Evolutionary conservation across 2,329 filamentous ascomycete genomes (phyloP).

Genomic region (Botryosphaeria dothidea): DNA sequence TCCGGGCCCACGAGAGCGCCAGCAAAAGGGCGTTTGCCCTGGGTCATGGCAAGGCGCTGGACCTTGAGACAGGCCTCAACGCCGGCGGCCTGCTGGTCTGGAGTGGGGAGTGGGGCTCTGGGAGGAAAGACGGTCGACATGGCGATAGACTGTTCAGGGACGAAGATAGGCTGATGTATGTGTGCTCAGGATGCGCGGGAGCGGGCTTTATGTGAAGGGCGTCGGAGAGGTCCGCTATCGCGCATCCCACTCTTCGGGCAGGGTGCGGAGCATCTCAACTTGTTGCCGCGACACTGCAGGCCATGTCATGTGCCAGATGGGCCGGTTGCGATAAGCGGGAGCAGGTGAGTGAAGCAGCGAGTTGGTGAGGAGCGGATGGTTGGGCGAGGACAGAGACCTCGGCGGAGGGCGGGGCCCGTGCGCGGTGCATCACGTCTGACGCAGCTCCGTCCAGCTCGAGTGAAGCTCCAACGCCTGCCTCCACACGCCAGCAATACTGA

Average conservation of each 20-base stretch:
- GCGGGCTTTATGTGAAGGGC: background rate
- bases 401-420: background rate
- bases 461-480: background rate
- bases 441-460: background rate
- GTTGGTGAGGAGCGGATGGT: no score
- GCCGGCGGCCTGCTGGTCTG: constrained; percentile 17
- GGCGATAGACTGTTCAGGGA: background rate
- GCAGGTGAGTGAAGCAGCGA: no score
- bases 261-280: background rate
- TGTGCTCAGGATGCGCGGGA: background rate
- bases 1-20: constrained; percentile 52
- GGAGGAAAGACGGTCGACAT: constrained; percentile 4
- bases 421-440: background rate
- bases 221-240: constrained; percentile 4
- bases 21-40: constrained; percentile 53
- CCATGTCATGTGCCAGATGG: no score
- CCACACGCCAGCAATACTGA: background rate
- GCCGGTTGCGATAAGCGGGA: no score
- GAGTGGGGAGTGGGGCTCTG: background rate
- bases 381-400: no score
- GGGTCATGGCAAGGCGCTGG: constrained; percentile 46
- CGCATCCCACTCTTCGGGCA: constrained; percentile 7
- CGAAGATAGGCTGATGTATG: no score
- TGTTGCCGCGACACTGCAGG: no score
- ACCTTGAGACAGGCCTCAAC: constrained; percentile 43